Conservation (phyloP, 768 basidiomycete genomes). For the Kwoniella newhampshirensis region DNA sequence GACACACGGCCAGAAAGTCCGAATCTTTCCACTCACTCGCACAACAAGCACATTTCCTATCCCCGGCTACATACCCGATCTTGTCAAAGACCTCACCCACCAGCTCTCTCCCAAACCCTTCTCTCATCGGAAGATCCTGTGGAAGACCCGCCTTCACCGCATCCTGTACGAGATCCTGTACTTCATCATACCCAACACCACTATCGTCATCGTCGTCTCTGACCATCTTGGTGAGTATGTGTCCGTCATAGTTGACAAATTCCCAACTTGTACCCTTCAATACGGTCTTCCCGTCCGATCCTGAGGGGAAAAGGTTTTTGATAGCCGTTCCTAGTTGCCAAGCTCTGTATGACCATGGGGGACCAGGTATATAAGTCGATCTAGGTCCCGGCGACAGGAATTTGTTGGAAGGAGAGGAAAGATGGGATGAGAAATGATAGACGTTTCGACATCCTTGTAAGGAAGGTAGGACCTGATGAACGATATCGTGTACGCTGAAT, state of each 20-base stretch:
- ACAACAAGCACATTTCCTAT: conserved; percentile 4
- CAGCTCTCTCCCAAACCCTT: conserved; percentile 25
- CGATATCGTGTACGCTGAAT: conserved; percentile 28
- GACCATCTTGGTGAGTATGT: conserved; percentile 24
- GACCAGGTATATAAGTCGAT: conserved; percentile 19
- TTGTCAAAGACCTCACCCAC: conserved; percentile 17
- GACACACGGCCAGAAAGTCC: no score
- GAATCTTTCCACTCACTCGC: conserved; percentile 1
- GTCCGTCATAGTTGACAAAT: conserved; percentile 23
- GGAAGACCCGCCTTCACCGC: conserved; percentile 17
- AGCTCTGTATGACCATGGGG: conserved; percentile 27
- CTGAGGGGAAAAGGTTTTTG: conserved; percentile 33
- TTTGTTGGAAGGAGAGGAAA: not conserved
- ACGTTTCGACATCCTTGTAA: conserved; percentile 18
- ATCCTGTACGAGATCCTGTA: conserved; percentile 9
- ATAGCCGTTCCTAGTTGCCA: conserved; percentile 32
- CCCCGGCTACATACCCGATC: conserved; percentile 6
- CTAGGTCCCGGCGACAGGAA: conserved; percentile 1
- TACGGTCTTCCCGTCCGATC: conserved; percentile 3
- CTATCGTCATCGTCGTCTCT: conserved; percentile 34
- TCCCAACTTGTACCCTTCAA: conserved; percentile 20
- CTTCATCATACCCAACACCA: conserved; percentile 27
- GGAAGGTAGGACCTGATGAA: conserved; percentile 32
- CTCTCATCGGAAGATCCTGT: conserved; percentile 27
- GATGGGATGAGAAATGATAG: conserved; percentile 29